Conservation (phyloP, 352 stramenopile genomes). For the Phytophthora gonapodyides region DNA sequence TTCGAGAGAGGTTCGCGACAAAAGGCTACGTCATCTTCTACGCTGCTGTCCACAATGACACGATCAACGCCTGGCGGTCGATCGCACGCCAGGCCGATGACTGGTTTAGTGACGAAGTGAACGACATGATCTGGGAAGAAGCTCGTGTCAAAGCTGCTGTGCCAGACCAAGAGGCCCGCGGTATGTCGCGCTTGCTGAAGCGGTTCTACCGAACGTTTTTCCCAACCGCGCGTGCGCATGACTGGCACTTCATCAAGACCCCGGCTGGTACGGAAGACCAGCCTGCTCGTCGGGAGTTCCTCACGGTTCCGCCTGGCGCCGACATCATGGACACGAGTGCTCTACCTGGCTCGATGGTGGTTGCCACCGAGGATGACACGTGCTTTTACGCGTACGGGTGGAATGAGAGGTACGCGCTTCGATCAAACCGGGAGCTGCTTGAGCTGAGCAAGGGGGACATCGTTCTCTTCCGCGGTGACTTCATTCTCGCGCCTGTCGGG, state of each 20-base stretch:
- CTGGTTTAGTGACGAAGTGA: not conserved
- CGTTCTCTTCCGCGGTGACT: slow-evolving; percentile 4
- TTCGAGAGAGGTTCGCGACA: not conserved
- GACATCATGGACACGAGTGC: not conserved
- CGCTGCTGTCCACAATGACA: not conserved
- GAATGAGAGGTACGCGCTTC: not conserved
- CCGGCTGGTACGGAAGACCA: not conserved
- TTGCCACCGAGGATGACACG: not conserved
- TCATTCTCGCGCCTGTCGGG: not conserved
- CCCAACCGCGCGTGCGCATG: not conserved
- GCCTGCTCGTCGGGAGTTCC: not conserved
- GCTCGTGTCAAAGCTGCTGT: not conserved
- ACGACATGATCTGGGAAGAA: not conserved
- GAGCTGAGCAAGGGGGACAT: slow-evolving; percentile 3
- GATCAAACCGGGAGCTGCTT: not conserved
- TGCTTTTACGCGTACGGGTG: slow-evolving; percentile 8
- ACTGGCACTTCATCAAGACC: slow-evolving; percentile 2
- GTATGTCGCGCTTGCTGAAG: too few relatives aligned
- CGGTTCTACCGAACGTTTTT: too few relatives aligned
- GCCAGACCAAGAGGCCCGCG: too few relatives aligned
- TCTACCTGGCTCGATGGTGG: not conserved
- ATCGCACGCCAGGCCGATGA: not conserved
- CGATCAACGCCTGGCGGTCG: not conserved
- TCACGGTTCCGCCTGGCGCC: not conserved
- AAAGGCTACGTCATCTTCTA: not conserved